phyloP scores from a whole-genome alignment of 106 monocot species.

The Agapanthus africanus region DNA sequence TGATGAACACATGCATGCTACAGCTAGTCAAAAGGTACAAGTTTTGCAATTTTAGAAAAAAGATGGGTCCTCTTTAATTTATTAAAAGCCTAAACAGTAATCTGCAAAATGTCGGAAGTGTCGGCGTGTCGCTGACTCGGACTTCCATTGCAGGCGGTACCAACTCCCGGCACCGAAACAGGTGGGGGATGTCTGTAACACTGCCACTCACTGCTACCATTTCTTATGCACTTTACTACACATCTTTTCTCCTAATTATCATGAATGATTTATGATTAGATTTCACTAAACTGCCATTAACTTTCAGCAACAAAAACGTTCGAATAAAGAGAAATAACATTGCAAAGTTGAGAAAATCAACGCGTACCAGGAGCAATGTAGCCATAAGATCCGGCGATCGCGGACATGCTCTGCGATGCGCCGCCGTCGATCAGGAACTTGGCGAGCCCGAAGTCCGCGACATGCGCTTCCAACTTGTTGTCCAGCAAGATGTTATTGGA shows the following conservation, averaged over 20 bases:
- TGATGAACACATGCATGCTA: neutral
- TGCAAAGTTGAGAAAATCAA: too few species aligned
- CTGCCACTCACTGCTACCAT: neutral
- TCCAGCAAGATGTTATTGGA: constrained; percentile 87
- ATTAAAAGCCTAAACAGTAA: constrained; percentile 19
- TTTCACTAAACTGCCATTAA: too few species aligned
- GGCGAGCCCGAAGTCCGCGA: constrained; percentile 90
- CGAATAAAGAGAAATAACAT: too few species aligned
- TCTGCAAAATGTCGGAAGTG: neutral
- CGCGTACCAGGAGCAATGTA: constrained; percentile 99
- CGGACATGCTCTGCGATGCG: constrained; percentile 91
- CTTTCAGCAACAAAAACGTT: too few species aligned
- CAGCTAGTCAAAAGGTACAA: neutral
- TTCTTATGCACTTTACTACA: constrained; percentile 1
- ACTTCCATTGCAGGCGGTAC: constrained; percentile 16
- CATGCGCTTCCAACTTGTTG: constrained; percentile 67
- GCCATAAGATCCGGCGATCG: constrained; percentile 90
- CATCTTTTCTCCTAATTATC: neutral
- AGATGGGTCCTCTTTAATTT: neutral
- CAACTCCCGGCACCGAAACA: too few species aligned
- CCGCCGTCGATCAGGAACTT: constrained; percentile 61
- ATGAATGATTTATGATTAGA: neutral
- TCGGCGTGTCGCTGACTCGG: constrained; percentile 22
- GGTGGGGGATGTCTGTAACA: neutral
- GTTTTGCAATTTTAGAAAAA: too few species aligned